Evolutionary conservation across 305 asterid species (phyloP), one percentile per base, ranked within the genome.

Genomic region (Caryopteris hybrid): DNA sequence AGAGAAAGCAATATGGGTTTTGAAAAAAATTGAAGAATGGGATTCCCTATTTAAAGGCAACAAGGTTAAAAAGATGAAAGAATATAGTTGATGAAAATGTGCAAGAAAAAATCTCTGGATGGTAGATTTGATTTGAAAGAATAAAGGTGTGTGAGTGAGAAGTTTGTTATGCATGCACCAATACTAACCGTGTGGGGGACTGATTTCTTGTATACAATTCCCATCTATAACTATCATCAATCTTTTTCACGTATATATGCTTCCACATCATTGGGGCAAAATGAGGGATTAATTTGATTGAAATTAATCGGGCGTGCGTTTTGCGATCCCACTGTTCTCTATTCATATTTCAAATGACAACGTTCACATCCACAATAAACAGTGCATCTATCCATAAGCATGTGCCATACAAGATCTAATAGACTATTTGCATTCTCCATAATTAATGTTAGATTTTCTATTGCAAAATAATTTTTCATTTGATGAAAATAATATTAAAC

Each of bases 101-200:
- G 65, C 47, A 64, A 66, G 61, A 3, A 62, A 53, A 57, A 52
- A 29, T 31, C 8, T 27, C 7, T 20, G 2, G n/a, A n/a, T n/a
- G n/a, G 29, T 25, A 12, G 5, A 18, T 23, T 2, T 39, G 21
- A 46, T 23, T 51, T 22, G 56, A 48, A 42, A 71, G 77, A 63
- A 71, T 74, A 75, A 54, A 70, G 36, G 41, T 57, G 27, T 5
- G n/a, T 51, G 50, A 31, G 63, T 58, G 53, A 47, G 62, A 56
- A 61, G 77, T 57, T 25, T 60, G 53, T 34, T 18, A 41, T 46
- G 66, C 13, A 48, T 74, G 64, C 58, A 74, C 22, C 21, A 51
- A 76, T 70, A 45, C 64, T 52, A 45, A 55, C 33, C 83, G 83
- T 75, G 80, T 63, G 78, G 80, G 78, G 47, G 8, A 66, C 13